Conservation (phyloP, 2,329 filamentous ascomycete genomes). For the Diaporthe aspalathi region DNA sequence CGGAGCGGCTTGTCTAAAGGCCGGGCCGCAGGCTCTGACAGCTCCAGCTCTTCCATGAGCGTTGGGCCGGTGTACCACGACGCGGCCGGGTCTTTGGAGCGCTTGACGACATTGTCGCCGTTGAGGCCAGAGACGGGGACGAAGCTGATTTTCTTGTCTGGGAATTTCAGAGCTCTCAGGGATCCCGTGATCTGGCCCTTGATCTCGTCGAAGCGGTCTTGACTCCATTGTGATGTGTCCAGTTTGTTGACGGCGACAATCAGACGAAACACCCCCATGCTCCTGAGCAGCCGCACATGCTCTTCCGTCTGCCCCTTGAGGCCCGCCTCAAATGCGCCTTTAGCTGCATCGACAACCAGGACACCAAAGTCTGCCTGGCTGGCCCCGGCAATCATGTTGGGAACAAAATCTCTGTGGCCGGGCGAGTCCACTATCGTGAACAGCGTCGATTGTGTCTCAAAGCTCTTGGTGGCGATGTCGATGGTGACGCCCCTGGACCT, state of each 20-base stretch:
- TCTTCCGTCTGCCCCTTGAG: constrained; percentile 94
- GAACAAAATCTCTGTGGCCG: constrained; percentile 94
- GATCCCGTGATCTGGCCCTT: constrained; percentile 85
- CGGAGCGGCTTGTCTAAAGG: constrained; percentile 80
- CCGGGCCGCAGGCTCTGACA: constrained; percentile 78
- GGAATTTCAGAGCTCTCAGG: constrained; percentile 83
- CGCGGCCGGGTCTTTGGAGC: constrained; percentile 65
- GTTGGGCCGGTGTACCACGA: constrained; percentile 86
- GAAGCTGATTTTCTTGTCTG: constrained; percentile 83
- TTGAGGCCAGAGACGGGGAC: constrained; percentile 90
- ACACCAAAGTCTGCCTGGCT: constrained; percentile 97
- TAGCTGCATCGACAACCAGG: constrained; percentile 90
- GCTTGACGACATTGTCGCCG: constrained; percentile 84
- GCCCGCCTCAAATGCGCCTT: constrained; percentile 92
- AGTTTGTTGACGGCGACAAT: constrained; percentile 97
- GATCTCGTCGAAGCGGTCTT: constrained; percentile 87
- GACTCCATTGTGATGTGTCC: constrained; percentile 85
- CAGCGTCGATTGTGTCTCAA: constrained; percentile 85
- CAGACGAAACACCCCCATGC: constrained; percentile 88
- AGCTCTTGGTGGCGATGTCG: constrained; percentile 94
- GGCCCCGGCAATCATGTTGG: constrained; percentile 98
- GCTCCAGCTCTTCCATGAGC: constrained; percentile 85
- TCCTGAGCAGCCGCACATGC: constrained; percentile 88
- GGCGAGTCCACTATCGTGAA: constrained; percentile 98
- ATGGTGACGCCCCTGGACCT: constrained; percentile 92